These are phyloP conservation scores for Yueomyces sp. DNA, from an alignment of 1,139 yeast genomes.

Conservation along the genomic window DNA sequence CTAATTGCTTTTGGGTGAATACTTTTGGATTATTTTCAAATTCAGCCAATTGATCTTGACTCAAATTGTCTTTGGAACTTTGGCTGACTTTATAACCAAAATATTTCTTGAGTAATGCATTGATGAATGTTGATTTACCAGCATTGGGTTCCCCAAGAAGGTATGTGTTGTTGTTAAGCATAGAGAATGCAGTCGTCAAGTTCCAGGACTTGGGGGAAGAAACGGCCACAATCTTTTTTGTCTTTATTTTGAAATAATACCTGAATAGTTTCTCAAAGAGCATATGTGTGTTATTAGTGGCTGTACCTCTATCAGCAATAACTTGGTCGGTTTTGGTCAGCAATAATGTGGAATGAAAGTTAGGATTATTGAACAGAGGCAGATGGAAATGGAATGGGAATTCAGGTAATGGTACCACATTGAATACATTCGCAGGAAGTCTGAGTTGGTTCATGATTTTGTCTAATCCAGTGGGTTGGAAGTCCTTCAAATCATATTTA, in stretches of 20 bases:
- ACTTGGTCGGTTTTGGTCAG: slow-evolving; percentile 21
- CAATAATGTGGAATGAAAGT: slow-evolving; percentile 9
- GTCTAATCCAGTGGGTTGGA: slow-evolving; percentile 12
- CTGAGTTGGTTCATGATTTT: neutral
- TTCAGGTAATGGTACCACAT: slow-evolving; percentile 53
- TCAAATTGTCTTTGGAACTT: slow-evolving; percentile 1
- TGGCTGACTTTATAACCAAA: slow-evolving; percentile 11
- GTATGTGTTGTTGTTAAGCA: slow-evolving; percentile 34
- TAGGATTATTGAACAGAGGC: slow-evolving; percentile 22
- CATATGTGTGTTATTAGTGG: slow-evolving; percentile 10
- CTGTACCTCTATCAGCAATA: slow-evolving; percentile 8
- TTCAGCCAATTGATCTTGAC: neutral
- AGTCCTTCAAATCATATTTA: slow-evolving; percentile 27
- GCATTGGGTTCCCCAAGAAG: slow-evolving; percentile 63
- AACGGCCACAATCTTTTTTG: slow-evolving; percentile 35
- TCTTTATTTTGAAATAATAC: slow-evolving; percentile 30
- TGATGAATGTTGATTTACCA: slow-evolving; percentile 63
- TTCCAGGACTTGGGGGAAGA: slow-evolving; percentile 47
- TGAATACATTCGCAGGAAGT: slow-evolving; percentile 29
- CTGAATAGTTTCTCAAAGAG: slow-evolving; percentile 23
- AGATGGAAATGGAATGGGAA: slow-evolving; percentile 50
- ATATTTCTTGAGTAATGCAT: slow-evolving; percentile 28
- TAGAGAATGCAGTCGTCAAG: slow-evolving; percentile 24
- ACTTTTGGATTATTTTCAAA: slow-evolving; percentile 1
- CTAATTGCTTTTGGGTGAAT: slow-evolving; percentile 8